Evolutionary conservation across 108 stramenopile species (phyloP), one percentile per base, ranked within the genome.

Genomic region (Epithemia pelagica): DNA sequence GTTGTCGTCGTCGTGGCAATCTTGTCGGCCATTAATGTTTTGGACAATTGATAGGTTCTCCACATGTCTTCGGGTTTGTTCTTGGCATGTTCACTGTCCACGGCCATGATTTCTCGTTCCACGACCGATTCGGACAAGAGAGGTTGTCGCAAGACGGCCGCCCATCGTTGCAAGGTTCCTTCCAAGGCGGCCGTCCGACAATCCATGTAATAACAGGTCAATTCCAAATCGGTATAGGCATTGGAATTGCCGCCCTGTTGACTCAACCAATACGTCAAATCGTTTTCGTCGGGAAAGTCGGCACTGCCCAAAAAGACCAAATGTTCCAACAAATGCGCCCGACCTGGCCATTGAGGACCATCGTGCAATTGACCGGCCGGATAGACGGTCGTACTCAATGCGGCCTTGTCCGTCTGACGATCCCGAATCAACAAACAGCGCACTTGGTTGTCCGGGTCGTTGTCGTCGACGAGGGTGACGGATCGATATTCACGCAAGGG

Each of bases 21-120:
- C 0, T 67, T 66, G 1, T 62, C 32, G 19, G 37, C 61, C 32
- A 78, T 58, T 20, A 78, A 28, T 0, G 69, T 62, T 62, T 81
- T 79, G 28, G 66, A 64, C 29, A 84, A 30, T 64, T 81, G 83
- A 70, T 75, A 65, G 53, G 62, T 23, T 22, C 91, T 67, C 92
- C 92, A 96, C 18, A 64, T 28, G 64, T 96, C 95, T 52, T 72
- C 62, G 73, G 82, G 90, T 24, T 82, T 59, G 76, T 96, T 96
- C 67, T 96, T 96, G 29, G 79, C 78, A 74, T 94, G 86, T 72
- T 96, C 95, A 59, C 68, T 73, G 64, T 96, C 92, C 28, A 96
- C 90, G 1, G 92, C 93, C 59, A 82, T 78, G 0, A 93, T 70
- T 80, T 96, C 96, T 7, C 91, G 74, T n/a, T 78, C 90, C 52